Evolutionary conservation across 805 yeast genomes (phyloP), one percentile per base, ranked within the genome.

Genomic region (Starmerella apicola): DNA sequence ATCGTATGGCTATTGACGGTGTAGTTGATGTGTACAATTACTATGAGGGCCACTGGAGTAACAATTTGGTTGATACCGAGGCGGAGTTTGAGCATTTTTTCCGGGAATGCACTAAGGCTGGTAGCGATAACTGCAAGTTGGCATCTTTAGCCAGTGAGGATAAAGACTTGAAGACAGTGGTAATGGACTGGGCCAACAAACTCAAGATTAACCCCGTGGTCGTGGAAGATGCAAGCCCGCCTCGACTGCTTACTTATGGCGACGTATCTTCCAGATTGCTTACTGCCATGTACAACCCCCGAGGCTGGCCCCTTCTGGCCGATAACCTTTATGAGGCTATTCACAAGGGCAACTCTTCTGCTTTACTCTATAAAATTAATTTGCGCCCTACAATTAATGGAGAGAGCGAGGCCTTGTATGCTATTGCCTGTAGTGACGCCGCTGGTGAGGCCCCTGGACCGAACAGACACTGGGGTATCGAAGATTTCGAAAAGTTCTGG

Each of bases 1-100:
- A 41, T 9, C 28, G 51, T 6, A 27, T 51, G 34, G 44, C 50
- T 27, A 38, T 51, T n/a, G 53, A 51, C 38, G 54, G 54, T 25
- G 51, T 47, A 5, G 37, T 37, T 15, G 52, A 51, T 33, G 44
- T 39, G 21, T 36, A 30, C 3, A 48, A 45, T 37, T 50, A 50
- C 32, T 45, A 45, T 26, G 36, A 30, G 8, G 54, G 54, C 16
- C 28, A 21, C 12, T 51, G 54, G 54, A 17, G 26, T 16, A 5
- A 25, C 19, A 38, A 37, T 29, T 25, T 50, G n/a, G 36, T 32
- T n/a, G 46, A 51, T 29, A 38, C 42, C 17, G 53, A 50, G 30
- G 44, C 36, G 5, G 47, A 25, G 6, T 17, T 36, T n/a, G 26
- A 24, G 5, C 33, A 32, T n/a, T 41, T 51, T 35, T 50, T 38